phyloP scores from a whole-genome alignment of 257 asterid genomes.

The Echites panduratus region DNA sequence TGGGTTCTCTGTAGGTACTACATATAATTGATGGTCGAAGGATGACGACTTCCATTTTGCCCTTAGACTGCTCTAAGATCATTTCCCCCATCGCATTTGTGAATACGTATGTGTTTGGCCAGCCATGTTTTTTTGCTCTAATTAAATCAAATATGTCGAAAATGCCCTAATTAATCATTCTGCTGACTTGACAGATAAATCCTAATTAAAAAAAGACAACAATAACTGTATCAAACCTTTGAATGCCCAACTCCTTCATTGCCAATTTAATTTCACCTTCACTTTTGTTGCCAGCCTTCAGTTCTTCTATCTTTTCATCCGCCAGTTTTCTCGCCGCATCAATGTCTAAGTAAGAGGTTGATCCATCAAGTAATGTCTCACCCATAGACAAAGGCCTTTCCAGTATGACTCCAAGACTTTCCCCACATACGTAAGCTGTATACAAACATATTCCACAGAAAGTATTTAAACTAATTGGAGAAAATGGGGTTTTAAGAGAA shows the following conservation, averaged over 20 bases:
- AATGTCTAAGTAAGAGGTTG: slow-evolving; percentile 36
- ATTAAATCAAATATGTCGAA: no score
- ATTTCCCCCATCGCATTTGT: slow-evolving; percentile 76
- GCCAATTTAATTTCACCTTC: slow-evolving; percentile 28
- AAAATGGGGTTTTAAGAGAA: no score
- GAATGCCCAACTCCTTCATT: slow-evolving; percentile 55
- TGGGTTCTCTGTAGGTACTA: slow-evolving; percentile 49
- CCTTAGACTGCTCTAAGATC: slow-evolving; percentile 34
- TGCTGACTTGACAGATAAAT: no score
- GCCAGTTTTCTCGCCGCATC: slow-evolving; percentile 33
- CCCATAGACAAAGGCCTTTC: slow-evolving; percentile 41
- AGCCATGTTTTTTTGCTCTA: slow-evolving; percentile 57
- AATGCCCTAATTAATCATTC: no score
- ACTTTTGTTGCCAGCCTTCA: slow-evolving; percentile 23
- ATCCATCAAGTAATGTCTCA: slow-evolving; percentile 41
- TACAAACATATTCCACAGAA: no score
- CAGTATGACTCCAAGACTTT: slow-evolving; percentile 29
- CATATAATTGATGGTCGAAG: slow-evolving; percentile 58
- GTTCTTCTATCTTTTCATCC: slow-evolving; percentile 30
- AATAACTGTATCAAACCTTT: slow-evolving; percentile 29
- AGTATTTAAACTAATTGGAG: no score
- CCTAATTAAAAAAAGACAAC: no score
- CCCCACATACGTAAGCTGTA: slow-evolving; percentile 46
- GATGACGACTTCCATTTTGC: slow-evolving; percentile 26
- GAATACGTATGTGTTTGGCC: slow-evolving; percentile 68